phyloP scores from a whole-genome alignment of 306 rosid genomes.

The Albizia julibrissin region DNA sequence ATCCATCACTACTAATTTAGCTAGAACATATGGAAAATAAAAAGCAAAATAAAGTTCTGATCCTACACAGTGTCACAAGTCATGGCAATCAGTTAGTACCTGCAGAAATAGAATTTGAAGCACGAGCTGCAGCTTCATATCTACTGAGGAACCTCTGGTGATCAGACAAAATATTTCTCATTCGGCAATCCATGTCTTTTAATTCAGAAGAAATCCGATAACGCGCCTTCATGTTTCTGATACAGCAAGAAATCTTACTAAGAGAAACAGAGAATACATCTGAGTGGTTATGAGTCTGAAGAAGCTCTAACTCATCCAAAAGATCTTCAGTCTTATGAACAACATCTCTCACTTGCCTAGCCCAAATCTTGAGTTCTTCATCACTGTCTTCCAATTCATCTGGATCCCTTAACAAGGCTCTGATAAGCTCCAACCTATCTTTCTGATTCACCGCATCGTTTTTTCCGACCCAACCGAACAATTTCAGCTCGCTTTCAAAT shows the following conservation, averaged over 20 bases:
- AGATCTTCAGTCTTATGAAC: constrained; percentile 48
- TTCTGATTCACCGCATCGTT: constrained; percentile 38
- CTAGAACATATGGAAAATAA: neutral
- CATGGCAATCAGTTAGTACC: constrained; percentile 24
- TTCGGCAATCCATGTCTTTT: constrained; percentile 36
- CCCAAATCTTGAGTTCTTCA: constrained; percentile 52
- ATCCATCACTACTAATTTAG: neutral
- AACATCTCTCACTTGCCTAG: constrained; percentile 51
- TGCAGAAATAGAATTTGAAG: constrained; percentile 39
- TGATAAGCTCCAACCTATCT: constrained; percentile 39
- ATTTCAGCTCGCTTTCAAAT: constrained; percentile 32
- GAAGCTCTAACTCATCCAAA: constrained; percentile 43
- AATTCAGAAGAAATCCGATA: constrained; percentile 39
- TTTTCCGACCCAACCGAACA: constrained; percentile 28
- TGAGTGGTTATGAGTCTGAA: constrained; percentile 21
- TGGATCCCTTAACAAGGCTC: constrained; percentile 45
- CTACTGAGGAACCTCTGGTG: constrained; percentile 30
- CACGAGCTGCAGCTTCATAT: constrained; percentile 33
- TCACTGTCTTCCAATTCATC: constrained; percentile 43
- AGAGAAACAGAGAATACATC: constrained; percentile 31
- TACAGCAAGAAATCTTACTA: neutral
- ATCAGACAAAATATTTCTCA: constrained; percentile 13
- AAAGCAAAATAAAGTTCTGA: neutral
- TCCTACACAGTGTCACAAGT: too few species aligned
- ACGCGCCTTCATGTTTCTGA: constrained; percentile 45